A percentile compares a stretch with the other conserved stretches of the same genome.
Evolutionary conservation across 2,329 filamentous ascomycete genomes (phyloP).

Genomic region (Lecanicillium sp.): DNA sequence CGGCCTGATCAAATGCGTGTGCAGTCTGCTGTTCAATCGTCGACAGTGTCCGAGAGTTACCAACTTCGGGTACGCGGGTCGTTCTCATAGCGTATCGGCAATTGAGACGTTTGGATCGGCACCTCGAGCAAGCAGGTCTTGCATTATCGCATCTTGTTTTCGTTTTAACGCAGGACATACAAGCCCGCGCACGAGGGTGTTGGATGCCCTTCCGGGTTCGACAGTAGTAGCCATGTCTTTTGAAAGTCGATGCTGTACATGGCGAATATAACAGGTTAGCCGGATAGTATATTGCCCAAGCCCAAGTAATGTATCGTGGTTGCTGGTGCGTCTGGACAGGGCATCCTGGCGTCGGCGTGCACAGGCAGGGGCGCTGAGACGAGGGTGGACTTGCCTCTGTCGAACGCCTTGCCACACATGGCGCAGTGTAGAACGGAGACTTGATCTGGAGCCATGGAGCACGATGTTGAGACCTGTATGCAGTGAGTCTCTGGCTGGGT

Average conservation of each 20-base stretch:
- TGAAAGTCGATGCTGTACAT: slow-evolving; percentile 3
- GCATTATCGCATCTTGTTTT: neutral
- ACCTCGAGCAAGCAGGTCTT: neutral
- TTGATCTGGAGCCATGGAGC: neutral
- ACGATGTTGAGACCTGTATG: neutral
- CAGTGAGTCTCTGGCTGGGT: too few relatives aligned
- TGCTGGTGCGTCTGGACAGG: neutral
- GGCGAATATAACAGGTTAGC: too few relatives aligned
- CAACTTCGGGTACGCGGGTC: neutral
- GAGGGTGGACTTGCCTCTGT: neutral
- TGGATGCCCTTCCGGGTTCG: neutral
- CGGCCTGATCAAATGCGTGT: too few relatives aligned
- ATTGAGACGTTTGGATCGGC: neutral
- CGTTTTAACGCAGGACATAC: neutral
- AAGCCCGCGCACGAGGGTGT: neutral
- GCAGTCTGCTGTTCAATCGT: too few relatives aligned
- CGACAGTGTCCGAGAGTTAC: too few relatives aligned
- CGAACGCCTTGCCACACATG: slow-evolving; percentile 4
- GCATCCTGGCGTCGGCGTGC: neutral
- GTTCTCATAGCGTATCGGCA: neutral
- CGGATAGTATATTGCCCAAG: too few relatives aligned
- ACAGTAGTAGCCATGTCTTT: slow-evolving; percentile 7
- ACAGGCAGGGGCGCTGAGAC: too few relatives aligned
- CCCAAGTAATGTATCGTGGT: too few relatives aligned
- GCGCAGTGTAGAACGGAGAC: neutral